Conservation (phyloP, 2,329 filamentous ascomycete genomes). For the Pseudogymnoascus destructans region DNA sequence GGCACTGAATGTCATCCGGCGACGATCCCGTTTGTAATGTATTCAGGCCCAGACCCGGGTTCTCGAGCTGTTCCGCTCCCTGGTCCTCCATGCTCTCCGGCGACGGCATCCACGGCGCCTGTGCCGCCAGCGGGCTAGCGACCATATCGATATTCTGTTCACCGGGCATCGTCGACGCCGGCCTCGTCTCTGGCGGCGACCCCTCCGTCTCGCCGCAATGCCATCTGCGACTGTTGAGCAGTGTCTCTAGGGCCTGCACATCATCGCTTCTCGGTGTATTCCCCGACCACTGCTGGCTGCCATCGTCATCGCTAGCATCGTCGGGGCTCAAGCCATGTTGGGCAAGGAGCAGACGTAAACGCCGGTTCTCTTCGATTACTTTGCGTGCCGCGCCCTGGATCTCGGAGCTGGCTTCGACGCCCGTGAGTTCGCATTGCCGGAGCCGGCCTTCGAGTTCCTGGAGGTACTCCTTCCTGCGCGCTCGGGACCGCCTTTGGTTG, state of each 20-base stretch:
- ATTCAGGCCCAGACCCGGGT: background rate
- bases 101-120: background rate
- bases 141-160: constrained; percentile 4
- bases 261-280: constrained; percentile 11
- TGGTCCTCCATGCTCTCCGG: background rate
- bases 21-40: background rate
- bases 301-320: background rate
- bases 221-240: constrained; percentile 19
- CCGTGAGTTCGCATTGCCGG: constrained; percentile 48
- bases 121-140: background rate
- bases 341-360: constrained; percentile 45
- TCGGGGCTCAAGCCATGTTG: constrained; percentile 32
- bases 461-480: constrained; percentile 60
- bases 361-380: constrained; percentile 58
- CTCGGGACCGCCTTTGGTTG: constrained; percentile 65
- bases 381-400: constrained; percentile 56
- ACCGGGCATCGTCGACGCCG: background rate
- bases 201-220: constrained; percentile 11
- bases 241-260: constrained; percentile 21
- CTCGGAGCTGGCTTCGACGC: constrained; percentile 56
- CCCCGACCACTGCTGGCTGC: background rate
- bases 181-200: background rate
- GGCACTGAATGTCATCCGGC: background rate
- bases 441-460: constrained; percentile 54
- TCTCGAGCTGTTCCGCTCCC: background rate